Evolutionary conservation across 257 asterid species (phyloP), one percentile per base, ranked within the genome.

Genomic region (Nicotiana benthamiana): DNA sequence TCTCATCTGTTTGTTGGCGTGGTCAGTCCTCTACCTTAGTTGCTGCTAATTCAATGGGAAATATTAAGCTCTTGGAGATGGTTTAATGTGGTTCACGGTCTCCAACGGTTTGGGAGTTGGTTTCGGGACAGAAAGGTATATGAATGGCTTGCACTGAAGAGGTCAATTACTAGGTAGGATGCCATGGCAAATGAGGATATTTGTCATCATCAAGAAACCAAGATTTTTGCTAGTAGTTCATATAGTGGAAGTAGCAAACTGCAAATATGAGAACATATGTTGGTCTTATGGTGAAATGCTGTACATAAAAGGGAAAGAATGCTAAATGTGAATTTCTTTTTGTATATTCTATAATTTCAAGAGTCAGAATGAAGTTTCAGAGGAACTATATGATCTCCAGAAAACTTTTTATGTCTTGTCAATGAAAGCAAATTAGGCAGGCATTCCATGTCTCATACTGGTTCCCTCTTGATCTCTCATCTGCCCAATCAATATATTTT

Each of bases 1-100:
- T 92, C 86, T 96, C 99, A 34, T 92, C 98, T 9, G 97, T 94
- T 20, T 94, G 98, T 82, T 96, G 99, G 99, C 96, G 92, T 0
- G 93, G 97, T 60, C 97, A 94, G 66, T 89, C 98, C 4, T 84
- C 97, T 67, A 89, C 97, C 83, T 88, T 94, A 84, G 95, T 96
- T 56, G 98, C 99, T 60, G 98, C 98, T 18, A 94, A 96, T 83
- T 96, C 99, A 63, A 84, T 92, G 91, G 99, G 99, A 53, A 92
- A 96, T 68, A 87, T 96, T 51, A 96, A 94, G 92, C 89, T 96
- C 75, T 82, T 96, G 90, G 98, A 94, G 90, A 89, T 96, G 98
- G 98, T 91, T 81, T 96, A 84, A 83, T 43, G n/a, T 26, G n/a
- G 32, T 60, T 20, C 60, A 0, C n/a, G n/a, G n/a, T n/a, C 32